Evolutionary conservation across 257 asterid genomes (phyloP).

Genomic region (Capsicum pubescens): DNA sequence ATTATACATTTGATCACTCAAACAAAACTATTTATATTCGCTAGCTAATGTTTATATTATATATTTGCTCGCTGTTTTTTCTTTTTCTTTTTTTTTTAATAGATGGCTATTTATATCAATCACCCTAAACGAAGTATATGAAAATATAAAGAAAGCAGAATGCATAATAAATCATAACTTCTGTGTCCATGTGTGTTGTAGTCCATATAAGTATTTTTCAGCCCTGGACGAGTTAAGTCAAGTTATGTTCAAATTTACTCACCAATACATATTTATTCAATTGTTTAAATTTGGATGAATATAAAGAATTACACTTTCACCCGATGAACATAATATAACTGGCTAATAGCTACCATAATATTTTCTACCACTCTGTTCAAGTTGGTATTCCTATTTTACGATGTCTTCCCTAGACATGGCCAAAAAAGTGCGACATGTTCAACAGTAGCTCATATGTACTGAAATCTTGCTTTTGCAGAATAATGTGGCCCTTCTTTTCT

Average conservation of each 20-base stretch:
- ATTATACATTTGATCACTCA: too few relatives aligned
- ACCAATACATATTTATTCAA: background rate
- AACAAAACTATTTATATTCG: too few relatives aligned
- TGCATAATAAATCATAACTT: background rate
- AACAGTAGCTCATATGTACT: background rate
- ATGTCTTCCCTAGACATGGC: background rate
- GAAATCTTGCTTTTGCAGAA: background rate
- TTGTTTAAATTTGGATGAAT: too few relatives aligned
- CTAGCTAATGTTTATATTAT: too few relatives aligned
- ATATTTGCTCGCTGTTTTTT: too few relatives aligned
- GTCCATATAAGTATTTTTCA: too few relatives aligned
- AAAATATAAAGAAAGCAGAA: too few relatives aligned
- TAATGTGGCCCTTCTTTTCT: conserved; percentile 5
- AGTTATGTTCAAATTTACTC: too few relatives aligned
- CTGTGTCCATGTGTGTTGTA: background rate
- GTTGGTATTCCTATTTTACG: background rate
- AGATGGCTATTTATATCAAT: too few relatives aligned
- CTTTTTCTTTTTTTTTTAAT: too few relatives aligned
- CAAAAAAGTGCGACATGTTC: background rate
- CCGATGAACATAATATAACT: background rate
- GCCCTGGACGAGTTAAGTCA: too few relatives aligned
- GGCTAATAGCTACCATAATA: background rate
- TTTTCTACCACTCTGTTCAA: background rate
- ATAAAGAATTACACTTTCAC: background rate
- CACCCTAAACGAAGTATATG: background rate